These are phyloP conservation scores for Raffaelea albimanens DNA, from an alignment of 2,329 filamentous ascomycete genomes.

Conservation along the genomic window DNA sequence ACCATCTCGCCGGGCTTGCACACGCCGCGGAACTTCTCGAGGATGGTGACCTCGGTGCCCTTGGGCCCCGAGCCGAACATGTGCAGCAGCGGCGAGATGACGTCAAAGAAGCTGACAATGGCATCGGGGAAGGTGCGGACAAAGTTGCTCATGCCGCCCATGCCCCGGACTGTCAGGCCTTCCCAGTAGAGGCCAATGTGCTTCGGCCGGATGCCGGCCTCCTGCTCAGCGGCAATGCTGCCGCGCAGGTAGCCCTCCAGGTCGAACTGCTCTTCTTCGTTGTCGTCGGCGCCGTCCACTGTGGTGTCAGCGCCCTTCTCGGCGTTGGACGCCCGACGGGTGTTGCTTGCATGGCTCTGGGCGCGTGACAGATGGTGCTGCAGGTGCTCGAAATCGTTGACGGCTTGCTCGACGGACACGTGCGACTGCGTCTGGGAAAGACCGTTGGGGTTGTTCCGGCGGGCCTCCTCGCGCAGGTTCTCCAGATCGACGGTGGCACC, in stretches of 20 bases:
- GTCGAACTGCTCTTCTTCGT: slow-evolving; percentile 56
- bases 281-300: slow-evolving; percentile 23
- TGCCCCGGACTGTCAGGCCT: slow-evolving; percentile 63
- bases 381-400: slow-evolving; percentile 62
- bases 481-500: slow-evolving; percentile 22
- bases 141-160: slow-evolving; percentile 65
- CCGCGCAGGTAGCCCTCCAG: slow-evolving; percentile 66
- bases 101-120: slow-evolving; percentile 67
- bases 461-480: slow-evolving; percentile 29
- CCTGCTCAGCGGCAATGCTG: slow-evolving; percentile 58
- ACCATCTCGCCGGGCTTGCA: slow-evolving; percentile 82
- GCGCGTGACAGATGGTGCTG: slow-evolving; percentile 50
- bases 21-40: slow-evolving; percentile 62
- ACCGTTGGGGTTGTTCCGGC: slow-evolving; percentile 38
- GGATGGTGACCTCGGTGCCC: slow-evolving; percentile 61
- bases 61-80: slow-evolving; percentile 59
- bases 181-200: slow-evolving; percentile 76
- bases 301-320: slow-evolving; percentile 39
- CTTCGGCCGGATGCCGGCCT: slow-evolving; percentile 73
- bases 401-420: slow-evolving; percentile 57
- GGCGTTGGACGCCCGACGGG: slow-evolving; percentile 31
- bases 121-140: slow-evolving; percentile 69
- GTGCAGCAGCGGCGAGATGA: slow-evolving; percentile 53
- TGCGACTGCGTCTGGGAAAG: slow-evolving; percentile 32
- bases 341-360: slow-evolving; percentile 27